Base-by-base conservation (phyloP, 148 eudicot genomes). In the Amaranthus hypochondriacus region DNA sequence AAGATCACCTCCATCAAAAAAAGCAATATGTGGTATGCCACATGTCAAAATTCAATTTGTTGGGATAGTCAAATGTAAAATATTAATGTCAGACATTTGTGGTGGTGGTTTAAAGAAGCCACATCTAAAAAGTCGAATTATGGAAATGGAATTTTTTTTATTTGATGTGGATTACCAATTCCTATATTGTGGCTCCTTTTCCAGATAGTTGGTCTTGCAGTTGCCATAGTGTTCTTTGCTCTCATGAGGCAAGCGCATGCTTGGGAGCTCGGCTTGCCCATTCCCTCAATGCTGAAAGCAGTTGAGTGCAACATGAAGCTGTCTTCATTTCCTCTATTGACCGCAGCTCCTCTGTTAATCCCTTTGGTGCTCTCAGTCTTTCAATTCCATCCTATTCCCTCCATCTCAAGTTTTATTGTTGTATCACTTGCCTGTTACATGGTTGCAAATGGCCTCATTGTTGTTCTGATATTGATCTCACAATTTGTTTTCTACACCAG, bases 221-320 rank as follows among this genome's bases (percentile, higher is more conserved):
- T 92, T 73, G 89, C 97, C 71, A 85, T 90, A 66, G 86, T 85
- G 56, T 86, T 92, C 76, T 92, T 90, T 76, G 91, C 94, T 73
- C 88, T 92, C 58, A 92, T 90, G 99, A 84, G 85, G 77, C 99
- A 92, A 85, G 89, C 96, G 76, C 79, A 73, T 66, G 92, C 93
- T 42, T 92, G 97, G 99, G 99, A 95, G 83, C 85, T 83, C 77
- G 96, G 82, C 75, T 75, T 81, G 78, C 94, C 97, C 63, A 65
- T 95, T 76, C 97, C 99, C 62, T 95, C 97, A 67, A 48, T 92
- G 86, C 81, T 95, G 78, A 84, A 89, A 62, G 92, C 99, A 10
- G 84, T 92, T 55, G 97, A 89, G 84, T 86, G 84, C 81, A 95
- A 95, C 81, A 73, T 95, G 84, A 88, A 84, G 84, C 77, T 88